These are phyloP conservation scores for Brassica incana DNA, from an alignment of 345 rosid species.

Conservation along the genomic window DNA sequence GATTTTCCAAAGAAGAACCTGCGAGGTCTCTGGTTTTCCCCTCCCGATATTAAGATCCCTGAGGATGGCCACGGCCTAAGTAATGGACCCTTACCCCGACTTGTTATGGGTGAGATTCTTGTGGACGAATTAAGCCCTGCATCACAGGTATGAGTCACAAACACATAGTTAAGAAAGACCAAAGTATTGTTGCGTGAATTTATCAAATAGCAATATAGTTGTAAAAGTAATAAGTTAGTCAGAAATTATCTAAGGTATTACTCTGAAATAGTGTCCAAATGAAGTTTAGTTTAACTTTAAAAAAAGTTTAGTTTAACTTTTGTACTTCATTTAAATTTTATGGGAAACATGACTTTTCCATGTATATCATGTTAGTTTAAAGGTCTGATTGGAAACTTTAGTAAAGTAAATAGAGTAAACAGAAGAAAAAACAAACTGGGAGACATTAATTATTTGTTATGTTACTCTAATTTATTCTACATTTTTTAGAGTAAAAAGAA, in stretches of 20 bases:
- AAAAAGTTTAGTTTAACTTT: neutral
- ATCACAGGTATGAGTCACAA: conserved; percentile 54
- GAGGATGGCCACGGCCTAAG: conserved; percentile 51
- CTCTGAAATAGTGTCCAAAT: neutral
- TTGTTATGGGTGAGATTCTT: conserved; percentile 80
- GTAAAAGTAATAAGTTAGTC: neutral
- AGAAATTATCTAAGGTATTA: neutral
- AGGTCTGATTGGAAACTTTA: too few species aligned
- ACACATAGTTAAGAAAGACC: neutral
- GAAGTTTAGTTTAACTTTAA: neutral
- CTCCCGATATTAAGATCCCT: conserved; percentile 46
- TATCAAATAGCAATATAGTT: neutral
- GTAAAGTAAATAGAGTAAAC: too few species aligned
- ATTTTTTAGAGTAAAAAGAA: too few species aligned
- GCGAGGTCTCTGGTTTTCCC: conserved; percentile 79
- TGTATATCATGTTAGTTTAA: neutral
- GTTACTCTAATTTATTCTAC: too few species aligned
- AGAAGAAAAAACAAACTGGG: too few species aligned
- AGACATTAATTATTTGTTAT: too few species aligned
- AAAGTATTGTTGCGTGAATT: neutral
- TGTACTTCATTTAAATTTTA: neutral
- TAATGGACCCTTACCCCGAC: conserved; percentile 74
- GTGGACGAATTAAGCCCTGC: conserved; percentile 67
- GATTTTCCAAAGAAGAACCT: conserved; percentile 79
- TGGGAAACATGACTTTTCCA: neutral